Evolutionary conservation across 1,284 basidiomycete species (phyloP).

Genomic region (Veloporphyrellus conicus): DNA sequence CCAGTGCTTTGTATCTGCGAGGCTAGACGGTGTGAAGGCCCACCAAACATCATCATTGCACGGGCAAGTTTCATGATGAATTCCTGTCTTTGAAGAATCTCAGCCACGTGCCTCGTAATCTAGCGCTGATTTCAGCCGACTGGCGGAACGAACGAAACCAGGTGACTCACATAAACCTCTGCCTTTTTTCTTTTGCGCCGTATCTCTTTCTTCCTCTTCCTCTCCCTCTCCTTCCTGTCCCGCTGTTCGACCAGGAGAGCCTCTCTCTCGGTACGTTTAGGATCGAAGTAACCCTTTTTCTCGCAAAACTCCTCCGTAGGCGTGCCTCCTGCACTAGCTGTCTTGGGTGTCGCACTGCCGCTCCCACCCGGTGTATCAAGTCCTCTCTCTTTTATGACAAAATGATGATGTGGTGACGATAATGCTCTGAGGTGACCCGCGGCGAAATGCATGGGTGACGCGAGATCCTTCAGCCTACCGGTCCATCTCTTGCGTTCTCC

Average conservation of each 20-base stretch:
- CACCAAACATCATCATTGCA: constrained; percentile 94
- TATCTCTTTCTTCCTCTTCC: constrained; percentile 44
- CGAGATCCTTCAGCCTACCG: constrained; percentile 24
- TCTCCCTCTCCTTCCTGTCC: constrained; percentile 27
- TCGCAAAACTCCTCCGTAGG: constrained; percentile 22
- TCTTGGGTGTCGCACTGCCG: constrained; percentile 16
- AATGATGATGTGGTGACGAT: constrained; percentile 5
- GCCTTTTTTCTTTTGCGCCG: constrained; percentile 69
- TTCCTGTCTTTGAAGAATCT: constrained; percentile 82
- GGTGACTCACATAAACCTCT: constrained; percentile 64
- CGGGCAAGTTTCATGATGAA: constrained; percentile 87
- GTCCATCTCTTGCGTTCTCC: constrained; percentile 26
- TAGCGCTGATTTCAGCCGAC: constrained; percentile 27
- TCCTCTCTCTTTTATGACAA: constrained; percentile 17
- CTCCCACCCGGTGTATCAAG: constrained; percentile 16
- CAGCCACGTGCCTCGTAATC: constrained; percentile 89
- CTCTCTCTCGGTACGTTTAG: constrained; percentile 20
- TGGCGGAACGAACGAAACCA: neutral
- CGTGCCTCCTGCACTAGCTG: constrained; percentile 16
- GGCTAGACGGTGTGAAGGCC: constrained; percentile 84
- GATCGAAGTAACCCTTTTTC: constrained; percentile 29
- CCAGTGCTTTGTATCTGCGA: constrained; percentile 85
- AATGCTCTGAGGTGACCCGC: constrained; percentile 11
- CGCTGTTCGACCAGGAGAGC: constrained; percentile 15
- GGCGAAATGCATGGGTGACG: constrained; percentile 14